Conservation (phyloP, 2,329 filamentous ascomycete species). For the Colletotrichum viniferum region DNA sequence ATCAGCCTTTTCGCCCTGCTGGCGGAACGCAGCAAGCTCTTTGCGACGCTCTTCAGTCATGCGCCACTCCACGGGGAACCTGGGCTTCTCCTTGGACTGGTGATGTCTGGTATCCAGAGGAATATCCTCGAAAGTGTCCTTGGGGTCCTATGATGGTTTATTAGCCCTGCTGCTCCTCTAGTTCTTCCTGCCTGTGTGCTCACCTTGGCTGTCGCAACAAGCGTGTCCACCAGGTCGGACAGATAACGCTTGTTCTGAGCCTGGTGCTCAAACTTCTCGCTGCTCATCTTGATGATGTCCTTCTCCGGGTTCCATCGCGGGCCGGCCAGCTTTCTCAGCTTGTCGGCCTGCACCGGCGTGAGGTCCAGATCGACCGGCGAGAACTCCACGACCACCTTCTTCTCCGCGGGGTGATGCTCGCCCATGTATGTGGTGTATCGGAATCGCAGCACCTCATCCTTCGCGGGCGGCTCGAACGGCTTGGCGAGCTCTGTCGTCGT, state of each 20-base stretch:
- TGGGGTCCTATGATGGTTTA: slow-evolving; percentile 59
- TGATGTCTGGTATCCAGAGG: slow-evolving; percentile 90
- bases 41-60: slow-evolving; percentile 72
- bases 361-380: slow-evolving; percentile 74
- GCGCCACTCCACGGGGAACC: slow-evolving; percentile 84
- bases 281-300: slow-evolving; percentile 85
- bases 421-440: slow-evolving; percentile 97
- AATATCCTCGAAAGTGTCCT: slow-evolving; percentile 85
- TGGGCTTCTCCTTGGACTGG: slow-evolving; percentile 67
- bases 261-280: slow-evolving; percentile 85
- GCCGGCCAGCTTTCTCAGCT: slow-evolving; percentile 87
- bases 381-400: slow-evolving; percentile 95
- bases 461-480: slow-evolving; percentile 75
- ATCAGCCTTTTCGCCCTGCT: slow-evolving; percentile 55
- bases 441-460: slow-evolving; percentile 80
- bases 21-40: slow-evolving; percentile 67
- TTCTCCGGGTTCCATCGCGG: slow-evolving; percentile 85
- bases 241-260: slow-evolving; percentile 98
- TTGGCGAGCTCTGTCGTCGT: slow-evolving; percentile 73
- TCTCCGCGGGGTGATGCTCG: slow-evolving; percentile 87
- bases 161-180: not conserved
- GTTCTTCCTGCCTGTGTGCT: not conserved
- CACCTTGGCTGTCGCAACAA: slow-evolving; percentile 77
- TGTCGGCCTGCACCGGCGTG: slow-evolving; percentile 70
- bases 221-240: slow-evolving; percentile 73